Conservation (phyloP, 768 basidiomycete species). For the Lentinula lateritia region DNA sequence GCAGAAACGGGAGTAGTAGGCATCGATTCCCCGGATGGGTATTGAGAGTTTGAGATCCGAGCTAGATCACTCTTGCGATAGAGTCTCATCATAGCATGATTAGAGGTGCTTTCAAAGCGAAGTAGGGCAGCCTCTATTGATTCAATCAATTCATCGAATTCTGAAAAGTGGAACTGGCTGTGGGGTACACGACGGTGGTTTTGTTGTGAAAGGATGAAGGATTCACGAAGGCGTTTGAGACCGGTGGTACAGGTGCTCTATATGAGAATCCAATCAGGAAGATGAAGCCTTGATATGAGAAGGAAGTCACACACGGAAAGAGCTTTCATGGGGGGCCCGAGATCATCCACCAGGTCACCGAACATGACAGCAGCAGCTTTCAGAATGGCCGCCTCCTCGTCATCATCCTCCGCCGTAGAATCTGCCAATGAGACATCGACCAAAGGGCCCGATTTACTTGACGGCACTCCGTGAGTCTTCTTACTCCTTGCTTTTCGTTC, state of each 20-base stretch:
- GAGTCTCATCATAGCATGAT: conserved; percentile 73
- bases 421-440: neutral
- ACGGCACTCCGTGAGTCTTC: conserved; percentile 3
- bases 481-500: conserved; percentile 15
- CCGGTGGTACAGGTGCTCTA: conserved; percentile 59
- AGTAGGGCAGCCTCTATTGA: conserved; percentile 64
- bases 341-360: conserved; percentile 72
- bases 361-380: conserved; percentile 69
- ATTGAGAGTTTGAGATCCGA: conserved; percentile 11
- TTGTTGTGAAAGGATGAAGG: conserved; percentile 45
- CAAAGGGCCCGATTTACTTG: neutral
- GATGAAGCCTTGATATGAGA: neutral
- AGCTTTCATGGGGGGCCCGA: conserved; percentile 71
- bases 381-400: conserved; percentile 37
- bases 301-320: conserved; percentile 51
- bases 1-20: neutral
- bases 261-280: neutral
- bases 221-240: conserved; percentile 58
- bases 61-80: conserved; percentile 48
- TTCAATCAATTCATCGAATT: conserved; percentile 61
- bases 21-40: neutral
- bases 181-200: conserved; percentile 18
- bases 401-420: conserved; percentile 20
- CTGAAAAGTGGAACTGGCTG: conserved; percentile 38
- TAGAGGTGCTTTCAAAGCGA: conserved; percentile 78